Base-by-base conservation (phyloP, 306 rosid species). In the Dalbergia cochinchinensis region DNA sequence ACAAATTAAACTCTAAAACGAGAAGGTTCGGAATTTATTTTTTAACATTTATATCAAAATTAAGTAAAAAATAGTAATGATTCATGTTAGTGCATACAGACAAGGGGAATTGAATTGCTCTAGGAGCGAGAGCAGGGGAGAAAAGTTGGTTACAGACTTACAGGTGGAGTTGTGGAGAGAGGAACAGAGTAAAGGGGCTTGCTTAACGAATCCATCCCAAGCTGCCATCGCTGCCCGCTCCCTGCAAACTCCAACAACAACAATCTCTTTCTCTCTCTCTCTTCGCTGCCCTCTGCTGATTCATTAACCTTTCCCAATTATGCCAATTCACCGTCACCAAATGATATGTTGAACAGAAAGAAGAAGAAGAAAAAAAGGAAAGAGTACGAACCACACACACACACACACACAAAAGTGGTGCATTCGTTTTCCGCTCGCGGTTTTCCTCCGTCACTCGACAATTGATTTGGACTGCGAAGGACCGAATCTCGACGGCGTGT, bases 61-160 rank as follows among this genome's bases (percentile, higher is more conserved):
- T 37, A 37, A 37, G 7, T 37, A 2, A 1, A 42, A 42, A 42
- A 42, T 2, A 37, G 10, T 42, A 8, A 8, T 42, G 47, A 8
- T 42, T 42, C 11, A 47, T 47, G 53, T 47, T 47, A 0, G n/a
- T 2, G 53, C 10, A 47, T 16, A 54, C 26, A 54, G 14, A 54
- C 26, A 16, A 55, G 31, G 5, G 61, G 26, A 60, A 22, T 60
- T 60, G 8, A 60, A 60, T 22, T 31, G 42, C 10, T 5, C 2
- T 5, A 20, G 53, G 75, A 31, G 80, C 53, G 18, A 55, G 55
- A 31, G 50, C 42, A 4, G 3, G 53, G 39, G 65, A 33, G 34
- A 74, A 70, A 82, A 82, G 85, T 82, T 82, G 63, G 82, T 82
- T 82, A 82, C 42, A 69, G 84, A 70, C 68, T 78, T 5, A 78